Evolutionary conservation across 2,329 filamentous ascomycete genomes (phyloP), one percentile per base, ranked within the genome.

Genomic region (Emmonsiellopsis sp.): DNA sequence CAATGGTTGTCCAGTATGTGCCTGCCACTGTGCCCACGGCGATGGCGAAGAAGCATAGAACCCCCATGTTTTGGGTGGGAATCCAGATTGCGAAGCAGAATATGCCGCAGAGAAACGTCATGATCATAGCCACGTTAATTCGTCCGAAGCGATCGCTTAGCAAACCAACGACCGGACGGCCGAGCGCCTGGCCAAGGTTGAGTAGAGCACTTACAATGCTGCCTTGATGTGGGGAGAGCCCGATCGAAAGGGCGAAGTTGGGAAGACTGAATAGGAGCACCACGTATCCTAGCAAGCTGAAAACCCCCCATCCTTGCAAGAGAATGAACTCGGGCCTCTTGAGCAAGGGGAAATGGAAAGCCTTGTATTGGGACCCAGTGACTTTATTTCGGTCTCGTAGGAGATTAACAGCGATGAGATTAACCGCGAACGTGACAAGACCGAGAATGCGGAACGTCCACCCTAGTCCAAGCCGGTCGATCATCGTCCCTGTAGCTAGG

Each of bases 251-350:
- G 1, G 81, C 81, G 61, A 84, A 86, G 55, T 79, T 82, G 1
- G 84, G 79, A 7, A 87, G 65, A 2, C 77, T 82, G 67, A 84
- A 87, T 2, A 86, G 71, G 2, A 86, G 66, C 0, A 83, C 78
- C 17, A 85, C 78, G 58, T 86, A 86, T 5, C 80, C 84, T 5
- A 87, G 69, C 75, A 85, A 81, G 49, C 75, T 81, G 56, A 85
- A 73, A 54, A 80, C 74, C 0, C 80, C 82, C 70, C 79, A 86
- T 3, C 63, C 69, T 21, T 83, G 69, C n/a, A 85, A 69, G 0
- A 83, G 71, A 3, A 81, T 55, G 55, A 83, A 82, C 58, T 85
- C 77, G 0, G 72, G 66, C 1, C 74, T 72, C 43, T 69, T 72
- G 58, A 85, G 77, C 5, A 84, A 63, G 3, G 70, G 67, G 27